These are phyloP conservation scores for Fusarium proliferatum DNA, from an alignment of 2,329 filamentous ascomycete species.

Conservation along the genomic window DNA sequence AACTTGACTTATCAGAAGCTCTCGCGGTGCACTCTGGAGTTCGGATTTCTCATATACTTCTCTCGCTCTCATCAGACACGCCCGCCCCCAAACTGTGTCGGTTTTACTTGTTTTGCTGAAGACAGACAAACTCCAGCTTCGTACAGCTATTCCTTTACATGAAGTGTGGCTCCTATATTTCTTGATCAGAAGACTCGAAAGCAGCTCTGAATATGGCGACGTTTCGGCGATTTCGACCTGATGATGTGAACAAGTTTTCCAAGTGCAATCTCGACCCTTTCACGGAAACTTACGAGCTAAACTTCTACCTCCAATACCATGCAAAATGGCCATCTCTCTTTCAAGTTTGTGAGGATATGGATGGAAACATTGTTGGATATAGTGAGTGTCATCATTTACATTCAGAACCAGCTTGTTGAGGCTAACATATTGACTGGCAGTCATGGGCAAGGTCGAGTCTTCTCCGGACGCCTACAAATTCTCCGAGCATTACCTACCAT, in stretches of 20 bases:
- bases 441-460: conserved; percentile 96
- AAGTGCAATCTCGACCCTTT: conserved; percentile 95
- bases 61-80: background rate
- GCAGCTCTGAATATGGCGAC: conserved; percentile 54
- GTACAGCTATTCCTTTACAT: background rate
- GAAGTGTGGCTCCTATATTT: background rate
- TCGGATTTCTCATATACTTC: background rate
- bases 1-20: background rate
- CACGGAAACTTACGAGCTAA: conserved; percentile 97
- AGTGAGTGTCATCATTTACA: conserved; percentile 66
- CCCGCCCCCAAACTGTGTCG: background rate
- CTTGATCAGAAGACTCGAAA: background rate
- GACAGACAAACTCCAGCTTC: background rate
- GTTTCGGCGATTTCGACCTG: conserved; percentile 84
- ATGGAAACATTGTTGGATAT: conserved; percentile 93
- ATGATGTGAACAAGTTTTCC: conserved; percentile 89
- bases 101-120: background rate
- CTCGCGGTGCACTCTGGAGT: conserved; percentile 13
- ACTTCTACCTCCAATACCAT: conserved; percentile 96
- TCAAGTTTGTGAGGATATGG: conserved; percentile 86
- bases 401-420: conserved; percentile 5
- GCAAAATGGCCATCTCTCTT: conserved; percentile 96
- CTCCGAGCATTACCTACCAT: conserved; percentile 95
- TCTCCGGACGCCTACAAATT: conserved; percentile 79
- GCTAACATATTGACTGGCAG: conserved; percentile 63